Evolutionary conservation across 495 filamentous ascomycete genomes (phyloP).

Genomic region (Lophiostoma macrostomum): DNA sequence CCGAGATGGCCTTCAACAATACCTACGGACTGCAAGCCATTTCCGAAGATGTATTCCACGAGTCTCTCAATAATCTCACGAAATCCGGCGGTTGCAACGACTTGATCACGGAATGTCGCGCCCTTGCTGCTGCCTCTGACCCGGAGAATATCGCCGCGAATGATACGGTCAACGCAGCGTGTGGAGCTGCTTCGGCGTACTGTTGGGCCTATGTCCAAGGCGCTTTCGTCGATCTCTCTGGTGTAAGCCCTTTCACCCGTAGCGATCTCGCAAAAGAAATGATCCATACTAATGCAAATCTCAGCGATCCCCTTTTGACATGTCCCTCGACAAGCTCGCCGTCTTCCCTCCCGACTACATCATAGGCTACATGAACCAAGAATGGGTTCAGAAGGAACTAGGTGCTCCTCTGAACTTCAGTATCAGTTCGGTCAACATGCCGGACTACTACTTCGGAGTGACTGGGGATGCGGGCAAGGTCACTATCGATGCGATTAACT

Average conservation of each 20-base stretch:
- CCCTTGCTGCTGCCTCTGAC: slow-evolving; percentile 6
- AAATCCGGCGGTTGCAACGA: slow-evolving; percentile 16
- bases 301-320: slow-evolving; percentile 13
- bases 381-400: slow-evolving; percentile 20
- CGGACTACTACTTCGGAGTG: slow-evolving; percentile 3
- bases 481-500: slow-evolving; percentile 8
- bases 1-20: slow-evolving; percentile 23
- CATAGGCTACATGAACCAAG: slow-evolving; percentile 17
- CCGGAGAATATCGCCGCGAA: slow-evolving; percentile 3
- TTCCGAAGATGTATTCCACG: slow-evolving; percentile 1
- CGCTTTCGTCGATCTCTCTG: slow-evolving; percentile 8
- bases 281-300: no score
- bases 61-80: slow-evolving; percentile 1
- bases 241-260: slow-evolving; percentile 8
- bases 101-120: slow-evolving; percentile 31
- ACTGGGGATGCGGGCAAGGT: slow-evolving; percentile 24
- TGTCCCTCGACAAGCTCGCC: not conserved
- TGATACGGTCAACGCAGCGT: slow-evolving; percentile 13
- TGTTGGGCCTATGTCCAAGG: slow-evolving; percentile 17
- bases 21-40: slow-evolving; percentile 39
- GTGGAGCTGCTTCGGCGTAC: slow-evolving; percentile 7
- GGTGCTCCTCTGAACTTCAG: slow-evolving; percentile 23
- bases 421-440: not conserved
- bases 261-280: no score
- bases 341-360: slow-evolving; percentile 13